These are phyloP conservation scores for Periconia digitata DNA, from an alignment of 2,329 filamentous ascomycete species.

Conservation along the genomic window DNA sequence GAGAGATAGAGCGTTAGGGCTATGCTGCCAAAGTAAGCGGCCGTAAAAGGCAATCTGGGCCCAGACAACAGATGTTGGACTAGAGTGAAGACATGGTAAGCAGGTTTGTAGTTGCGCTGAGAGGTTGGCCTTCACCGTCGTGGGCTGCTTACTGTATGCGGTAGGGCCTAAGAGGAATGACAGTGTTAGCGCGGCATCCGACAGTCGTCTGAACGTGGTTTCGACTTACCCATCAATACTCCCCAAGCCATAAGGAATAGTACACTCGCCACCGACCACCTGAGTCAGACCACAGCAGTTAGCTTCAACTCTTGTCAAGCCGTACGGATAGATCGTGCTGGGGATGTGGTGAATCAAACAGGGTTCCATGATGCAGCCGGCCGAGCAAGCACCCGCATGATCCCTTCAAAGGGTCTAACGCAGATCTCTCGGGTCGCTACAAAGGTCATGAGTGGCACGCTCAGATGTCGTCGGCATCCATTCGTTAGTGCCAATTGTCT, in stretches of 20 bases:
- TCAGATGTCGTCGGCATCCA: conserved; percentile 10
- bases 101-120: background rate
- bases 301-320: conserved; percentile 32
- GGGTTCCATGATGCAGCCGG: conserved; percentile 36
- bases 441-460: conserved; percentile 37
- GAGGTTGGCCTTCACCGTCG: conserved; percentile 12
- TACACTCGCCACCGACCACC: conserved; percentile 91
- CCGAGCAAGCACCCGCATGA: conserved; percentile 46
- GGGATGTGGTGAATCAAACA: conserved; percentile 31
- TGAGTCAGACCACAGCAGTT: conserved; percentile 50
- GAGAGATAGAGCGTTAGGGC: conserved; percentile 88
- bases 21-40: conserved; percentile 93
- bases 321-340: conserved; percentile 24
- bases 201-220: conserved; percentile 32
- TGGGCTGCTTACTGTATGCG: conserved; percentile 5
- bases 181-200: conserved; percentile 1
- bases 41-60: conserved; percentile 86
- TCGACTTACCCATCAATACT: conserved; percentile 82
- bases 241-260: conserved; percentile 93
- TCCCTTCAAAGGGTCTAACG: conserved; percentile 38
- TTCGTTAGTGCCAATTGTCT: conserved; percentile 16
- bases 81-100: conserved; percentile 18
- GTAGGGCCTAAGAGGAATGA: background rate
- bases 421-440: conserved; percentile 39
- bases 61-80: conserved; percentile 81